A percentile compares a stretch with the other conserved stretches of the same genome.
Conservation (phyloP, 805 yeast species). For the Yamadazyma insecticola region DNA sequence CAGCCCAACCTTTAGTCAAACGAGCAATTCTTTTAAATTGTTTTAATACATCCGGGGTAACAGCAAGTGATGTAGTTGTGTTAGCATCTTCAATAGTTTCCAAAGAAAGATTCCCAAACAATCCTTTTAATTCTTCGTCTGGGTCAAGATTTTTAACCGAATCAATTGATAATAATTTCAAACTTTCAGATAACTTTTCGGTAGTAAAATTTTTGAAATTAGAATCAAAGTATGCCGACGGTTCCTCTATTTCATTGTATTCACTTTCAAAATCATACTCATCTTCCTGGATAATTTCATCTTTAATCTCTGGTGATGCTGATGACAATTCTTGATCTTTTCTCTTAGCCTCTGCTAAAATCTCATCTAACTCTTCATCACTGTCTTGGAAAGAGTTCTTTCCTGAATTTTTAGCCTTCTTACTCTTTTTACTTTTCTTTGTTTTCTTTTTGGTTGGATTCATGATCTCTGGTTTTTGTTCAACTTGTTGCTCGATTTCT, state of each 20-base stretch:
- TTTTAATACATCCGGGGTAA: constrained; percentile 62
- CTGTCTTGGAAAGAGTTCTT: too few species aligned
- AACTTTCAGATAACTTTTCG: constrained; percentile 33
- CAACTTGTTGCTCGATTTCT: constrained; percentile 14
- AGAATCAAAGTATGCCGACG: constrained; percentile 36
- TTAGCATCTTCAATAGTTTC: constrained; percentile 73
- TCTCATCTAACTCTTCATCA: constrained; percentile 57
- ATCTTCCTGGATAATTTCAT: background rate
- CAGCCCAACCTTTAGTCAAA: constrained; percentile 80
- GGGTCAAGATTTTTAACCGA: constrained; percentile 60
- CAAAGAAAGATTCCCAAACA: constrained; percentile 67
- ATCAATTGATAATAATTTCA: constrained; percentile 39
- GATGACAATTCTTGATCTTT: too few species aligned
- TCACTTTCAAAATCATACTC: constrained; percentile 20
- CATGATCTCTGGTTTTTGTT: constrained; percentile 3
- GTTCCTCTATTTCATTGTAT: constrained; percentile 19
- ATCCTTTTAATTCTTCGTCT: constrained; percentile 63
- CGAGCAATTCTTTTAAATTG: constrained; percentile 56
- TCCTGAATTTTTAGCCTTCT: constrained; percentile 7
- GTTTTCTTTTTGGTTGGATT: constrained; percentile 10
- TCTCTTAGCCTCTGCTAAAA: constrained; percentile 44
- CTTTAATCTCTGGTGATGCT: background rate
- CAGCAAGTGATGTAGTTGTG: constrained; percentile 63
- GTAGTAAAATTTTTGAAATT: constrained; percentile 45
- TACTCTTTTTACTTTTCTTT: constrained; percentile 20